phyloP scores from a whole-genome alignment of 768 basidiomycete species.

The Tubosaeta sp. region DNA sequence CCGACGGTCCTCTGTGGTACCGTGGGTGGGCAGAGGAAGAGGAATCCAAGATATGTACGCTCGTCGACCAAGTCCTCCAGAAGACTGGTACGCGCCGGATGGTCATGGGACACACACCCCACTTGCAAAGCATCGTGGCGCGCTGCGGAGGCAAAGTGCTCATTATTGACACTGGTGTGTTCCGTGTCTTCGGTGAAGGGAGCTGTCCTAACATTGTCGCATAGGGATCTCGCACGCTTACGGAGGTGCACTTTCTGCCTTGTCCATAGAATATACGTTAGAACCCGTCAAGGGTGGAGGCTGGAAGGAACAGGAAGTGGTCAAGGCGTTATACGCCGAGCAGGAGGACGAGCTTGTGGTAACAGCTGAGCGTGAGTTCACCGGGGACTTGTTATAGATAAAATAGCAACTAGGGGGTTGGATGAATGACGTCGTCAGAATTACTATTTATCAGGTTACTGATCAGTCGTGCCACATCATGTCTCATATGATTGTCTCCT shows the following conservation, averaged over 20 bases:
- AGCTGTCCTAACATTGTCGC: slow-evolving; percentile 3
- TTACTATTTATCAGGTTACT: slow-evolving; percentile 20
- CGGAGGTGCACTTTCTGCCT: slow-evolving; percentile 85
- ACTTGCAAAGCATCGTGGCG: slow-evolving; percentile 81
- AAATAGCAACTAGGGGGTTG: slow-evolving; percentile 9
- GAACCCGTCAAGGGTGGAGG: slow-evolving; percentile 47
- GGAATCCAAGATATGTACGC: slow-evolving; percentile 64
- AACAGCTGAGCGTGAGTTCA: slow-evolving; percentile 23
- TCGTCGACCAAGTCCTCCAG: slow-evolving; percentile 65
- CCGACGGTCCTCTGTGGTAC: slow-evolving; percentile 90
- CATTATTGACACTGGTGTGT: slow-evolving; percentile 88
- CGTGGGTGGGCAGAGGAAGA: slow-evolving; percentile 82
- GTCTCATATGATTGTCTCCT: not conserved
- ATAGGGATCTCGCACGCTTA: slow-evolving; percentile 93
- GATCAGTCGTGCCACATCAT: not conserved
- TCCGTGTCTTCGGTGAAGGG: not conserved
- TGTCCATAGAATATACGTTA: slow-evolving; percentile 83
- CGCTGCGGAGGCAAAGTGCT: slow-evolving; percentile 90
- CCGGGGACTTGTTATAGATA: slow-evolving; percentile 19
- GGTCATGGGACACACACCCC: slow-evolving; percentile 97
- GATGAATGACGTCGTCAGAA: slow-evolving; percentile 19
- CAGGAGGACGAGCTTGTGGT: slow-evolving; percentile 28
- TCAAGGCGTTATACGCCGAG: slow-evolving; percentile 33
- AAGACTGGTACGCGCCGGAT: slow-evolving; percentile 80
- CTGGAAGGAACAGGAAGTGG: slow-evolving; percentile 34